Evolutionary conservation across 2,329 filamentous ascomycete genomes (phyloP).

Genomic region (Pyricularia pennisetigena): DNA sequence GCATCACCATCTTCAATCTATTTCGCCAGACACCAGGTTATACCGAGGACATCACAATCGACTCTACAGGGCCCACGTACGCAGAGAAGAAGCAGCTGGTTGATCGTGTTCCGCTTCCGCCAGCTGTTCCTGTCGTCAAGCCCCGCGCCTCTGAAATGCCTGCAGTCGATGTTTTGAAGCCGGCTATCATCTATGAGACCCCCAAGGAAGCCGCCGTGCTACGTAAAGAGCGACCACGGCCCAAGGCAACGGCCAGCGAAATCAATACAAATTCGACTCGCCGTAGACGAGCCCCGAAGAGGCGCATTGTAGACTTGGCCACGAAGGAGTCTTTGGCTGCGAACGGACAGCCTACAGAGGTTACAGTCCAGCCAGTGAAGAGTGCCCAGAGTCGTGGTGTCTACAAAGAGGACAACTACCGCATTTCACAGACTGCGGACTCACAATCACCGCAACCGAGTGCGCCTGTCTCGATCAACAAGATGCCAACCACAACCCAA

Average conservation of each 20-base stretch:
- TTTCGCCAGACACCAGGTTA: slow-evolving; percentile 88
- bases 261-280: slow-evolving; percentile 48
- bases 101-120: slow-evolving; percentile 68
- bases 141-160: slow-evolving; percentile 52
- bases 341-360: not conserved
- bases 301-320: slow-evolving; percentile 55
- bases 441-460: slow-evolving; percentile 17
- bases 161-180: slow-evolving; percentile 58
- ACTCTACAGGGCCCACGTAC: slow-evolving; percentile 74
- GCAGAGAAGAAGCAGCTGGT: slow-evolving; percentile 76
- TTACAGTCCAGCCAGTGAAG: not conserved
- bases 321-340: slow-evolving; percentile 32
- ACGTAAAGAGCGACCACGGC: slow-evolving; percentile 48
- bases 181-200: slow-evolving; percentile 45
- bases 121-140: slow-evolving; percentile 69
- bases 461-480: slow-evolving; percentile 11
- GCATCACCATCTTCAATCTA: slow-evolving; percentile 88
- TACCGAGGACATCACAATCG: slow-evolving; percentile 82
- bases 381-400: not conserved
- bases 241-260: slow-evolving; percentile 46
- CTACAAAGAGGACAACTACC: slow-evolving; percentile 26
- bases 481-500: slow-evolving; percentile 17
- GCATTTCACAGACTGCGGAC: slow-evolving; percentile 32
- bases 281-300: slow-evolving; percentile 49
- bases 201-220: slow-evolving; percentile 40